A percentile compares a stretch with the other conserved stretches of the same genome.
Conservation (phyloP, 345 rosid genomes). For the Salix exigua region DNA sequence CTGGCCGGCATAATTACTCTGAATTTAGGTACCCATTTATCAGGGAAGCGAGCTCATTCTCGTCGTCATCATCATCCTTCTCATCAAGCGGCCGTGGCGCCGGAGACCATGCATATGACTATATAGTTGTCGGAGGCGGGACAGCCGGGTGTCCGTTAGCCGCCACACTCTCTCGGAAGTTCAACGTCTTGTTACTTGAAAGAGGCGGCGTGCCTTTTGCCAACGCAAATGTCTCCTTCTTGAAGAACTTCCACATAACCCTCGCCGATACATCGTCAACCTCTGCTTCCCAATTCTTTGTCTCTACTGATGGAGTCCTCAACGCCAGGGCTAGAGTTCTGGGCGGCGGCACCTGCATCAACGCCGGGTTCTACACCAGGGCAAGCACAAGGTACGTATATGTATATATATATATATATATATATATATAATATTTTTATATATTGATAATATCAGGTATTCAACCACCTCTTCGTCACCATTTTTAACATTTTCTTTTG, state of each 20-base stretch:
- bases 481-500: not conserved
- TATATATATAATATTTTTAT: too few relatives aligned
- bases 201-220: conserved; percentile 96
- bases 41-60: conserved; percentile 71
- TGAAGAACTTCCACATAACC: conserved; percentile 67
- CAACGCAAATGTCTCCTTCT: conserved; percentile 81
- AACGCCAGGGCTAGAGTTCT: conserved; percentile 87
- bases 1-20: not conserved
- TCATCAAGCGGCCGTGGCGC: conserved; percentile 36
- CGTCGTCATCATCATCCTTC: conserved; percentile 54
- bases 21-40: conserved; percentile 55
- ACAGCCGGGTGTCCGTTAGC: conserved; percentile 97
- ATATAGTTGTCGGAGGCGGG: conserved; percentile 91
- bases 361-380: conserved; percentile 93
- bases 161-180: conserved; percentile 76
- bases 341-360: conserved; percentile 89
- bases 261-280: conserved; percentile 73
- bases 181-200: conserved; percentile 73
- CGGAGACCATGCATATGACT: conserved; percentile 48
- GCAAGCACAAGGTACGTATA: conserved; percentile 51
- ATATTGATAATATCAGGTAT: not conserved
- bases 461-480: too few relatives aligned
- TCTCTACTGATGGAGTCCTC: conserved; percentile 86
- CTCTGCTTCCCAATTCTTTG: conserved; percentile 80
- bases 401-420: too few relatives aligned